Evolutionary conservation across 176 grass and related monocot genomes (phyloP).

Genomic region (Alopecurus myosuroides): DNA sequence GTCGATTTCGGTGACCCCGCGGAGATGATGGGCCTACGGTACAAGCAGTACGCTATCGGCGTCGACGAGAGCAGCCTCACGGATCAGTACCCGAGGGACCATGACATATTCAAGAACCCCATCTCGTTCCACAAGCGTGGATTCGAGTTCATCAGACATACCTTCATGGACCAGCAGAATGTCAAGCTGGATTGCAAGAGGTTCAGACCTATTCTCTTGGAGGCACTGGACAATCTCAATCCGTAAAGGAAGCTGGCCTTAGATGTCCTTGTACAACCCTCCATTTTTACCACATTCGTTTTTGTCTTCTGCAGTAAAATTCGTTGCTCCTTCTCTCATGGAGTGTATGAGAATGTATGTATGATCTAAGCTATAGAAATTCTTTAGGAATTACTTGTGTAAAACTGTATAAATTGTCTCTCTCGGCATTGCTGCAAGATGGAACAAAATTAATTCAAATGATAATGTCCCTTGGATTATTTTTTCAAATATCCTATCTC

Average conservation of each 20-base stretch:
- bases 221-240: conserved; percentile 62
- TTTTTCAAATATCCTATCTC: too few species aligned
- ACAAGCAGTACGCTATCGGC: conserved; percentile 63
- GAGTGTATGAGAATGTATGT: neutral
- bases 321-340: neutral
- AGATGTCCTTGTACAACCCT: neutral
- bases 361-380: conserved; percentile 15
- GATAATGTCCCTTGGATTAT: too few species aligned
- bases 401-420: too few species aligned
- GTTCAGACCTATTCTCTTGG: conserved; percentile 64
- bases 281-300: conserved; percentile 26
- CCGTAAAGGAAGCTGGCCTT: conserved; percentile 21
- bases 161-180: conserved; percentile 83
- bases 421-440: too few species aligned
- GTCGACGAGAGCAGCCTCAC: conserved; percentile 67
- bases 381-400: too few species aligned
- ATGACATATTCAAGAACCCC: conserved; percentile 61
- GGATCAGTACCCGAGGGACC: conserved; percentile 58
- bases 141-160: conserved; percentile 34
- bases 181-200: conserved; percentile 66
- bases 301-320: conserved; percentile 9
- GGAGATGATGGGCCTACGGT: conserved; percentile 42
- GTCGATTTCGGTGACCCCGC: conserved; percentile 40
- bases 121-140: conserved; percentile 40
- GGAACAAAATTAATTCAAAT: too few species aligned